These are phyloP conservation scores for Fusarium sp. DNA, from an alignment of 2,329 filamentous ascomycete genomes.

Conservation along the genomic window DNA sequence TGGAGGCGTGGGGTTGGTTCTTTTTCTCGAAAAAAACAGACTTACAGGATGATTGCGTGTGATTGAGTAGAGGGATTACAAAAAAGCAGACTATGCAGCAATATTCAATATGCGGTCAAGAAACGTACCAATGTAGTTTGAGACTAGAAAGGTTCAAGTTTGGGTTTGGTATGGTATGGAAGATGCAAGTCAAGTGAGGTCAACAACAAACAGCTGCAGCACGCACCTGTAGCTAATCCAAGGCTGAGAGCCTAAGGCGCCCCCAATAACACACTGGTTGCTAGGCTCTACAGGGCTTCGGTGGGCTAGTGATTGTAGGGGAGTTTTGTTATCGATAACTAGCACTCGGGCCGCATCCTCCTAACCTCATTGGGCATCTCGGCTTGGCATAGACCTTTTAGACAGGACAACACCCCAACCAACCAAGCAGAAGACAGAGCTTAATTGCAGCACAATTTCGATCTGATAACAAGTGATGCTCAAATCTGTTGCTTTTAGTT, in stretches of 20 bases:
- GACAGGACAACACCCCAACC: slow-evolving; percentile 2
- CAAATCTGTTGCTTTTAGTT: not conserved
- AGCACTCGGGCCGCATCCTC: slow-evolving; percentile 12
- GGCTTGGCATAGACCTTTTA: slow-evolving; percentile 5
- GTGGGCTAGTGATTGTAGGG: not conserved
- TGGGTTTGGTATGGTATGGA: slow-evolving; percentile 10
- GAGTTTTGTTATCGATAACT: slow-evolving; percentile 29
- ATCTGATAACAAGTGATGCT: not conserved
- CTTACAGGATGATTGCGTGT: slow-evolving; percentile 25
- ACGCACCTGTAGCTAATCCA: slow-evolving; percentile 20
- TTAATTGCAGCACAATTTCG: slow-evolving; percentile 6
- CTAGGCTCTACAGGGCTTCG: not conserved
- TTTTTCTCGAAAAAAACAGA: slow-evolving; percentile 45
- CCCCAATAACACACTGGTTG: slow-evolving; percentile 5
- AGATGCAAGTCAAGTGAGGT: slow-evolving; percentile 14
- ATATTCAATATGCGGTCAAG: slow-evolving; percentile 29
- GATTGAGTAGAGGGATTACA: slow-evolving; percentile 7
- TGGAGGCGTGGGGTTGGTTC: slow-evolving; percentile 56
- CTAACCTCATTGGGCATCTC: slow-evolving; percentile 20
- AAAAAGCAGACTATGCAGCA: not conserved
- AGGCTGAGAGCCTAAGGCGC: slow-evolving; percentile 32
- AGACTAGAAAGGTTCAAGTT: slow-evolving; percentile 19
- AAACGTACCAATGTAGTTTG: slow-evolving; percentile 13
- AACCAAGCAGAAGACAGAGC: slow-evolving; percentile 13
- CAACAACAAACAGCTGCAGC: slow-evolving; percentile 4